These are phyloP conservation scores for Stevia rebaudiana DNA, from an alignment of 140 eudicot species.

Conservation along the genomic window DNA sequence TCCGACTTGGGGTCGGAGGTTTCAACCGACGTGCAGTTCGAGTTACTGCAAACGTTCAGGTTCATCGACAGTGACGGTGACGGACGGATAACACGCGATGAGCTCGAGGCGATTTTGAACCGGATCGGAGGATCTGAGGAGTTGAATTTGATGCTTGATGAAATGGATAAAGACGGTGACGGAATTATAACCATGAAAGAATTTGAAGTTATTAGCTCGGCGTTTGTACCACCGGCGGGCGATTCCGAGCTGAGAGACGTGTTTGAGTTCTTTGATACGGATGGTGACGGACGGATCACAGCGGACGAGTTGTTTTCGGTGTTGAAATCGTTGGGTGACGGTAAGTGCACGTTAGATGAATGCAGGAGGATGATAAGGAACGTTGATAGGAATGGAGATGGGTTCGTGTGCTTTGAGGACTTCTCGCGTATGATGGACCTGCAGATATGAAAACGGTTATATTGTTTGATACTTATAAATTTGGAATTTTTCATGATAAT, in stretches of 20 bases:
- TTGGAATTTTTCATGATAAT: neutral
- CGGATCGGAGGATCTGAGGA: slow-evolving; percentile 57
- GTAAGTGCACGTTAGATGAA: slow-evolving; percentile 64
- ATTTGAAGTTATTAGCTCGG: slow-evolving; percentile 52
- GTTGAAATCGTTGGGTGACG: slow-evolving; percentile 48
- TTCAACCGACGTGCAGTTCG: slow-evolving; percentile 33
- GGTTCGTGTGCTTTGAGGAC: slow-evolving; percentile 81
- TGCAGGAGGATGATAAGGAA: slow-evolving; percentile 68
- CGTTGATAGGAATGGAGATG: slow-evolving; percentile 64
- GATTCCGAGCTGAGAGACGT: slow-evolving; percentile 48
- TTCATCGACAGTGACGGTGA: slow-evolving; percentile 61
- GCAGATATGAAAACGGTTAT: slow-evolving; percentile 26
- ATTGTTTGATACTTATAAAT: neutral
- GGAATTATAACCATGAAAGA: slow-evolving; percentile 63
- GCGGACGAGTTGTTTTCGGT: slow-evolving; percentile 58
- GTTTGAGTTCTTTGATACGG: slow-evolving; percentile 66
- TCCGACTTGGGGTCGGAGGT: slow-evolving; percentile 34
- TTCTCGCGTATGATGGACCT: slow-evolving; percentile 64
- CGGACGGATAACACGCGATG: slow-evolving; percentile 44
- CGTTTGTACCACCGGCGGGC: slow-evolving; percentile 44
- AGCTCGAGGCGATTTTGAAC: slow-evolving; percentile 39
- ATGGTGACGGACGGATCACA: slow-evolving; percentile 67
- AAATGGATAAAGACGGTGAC: slow-evolving; percentile 56
- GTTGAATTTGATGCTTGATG: slow-evolving; percentile 40
- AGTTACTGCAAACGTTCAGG: slow-evolving; percentile 49